Evolutionary conservation across 805 yeast genomes (phyloP).

Genomic region (Wickerhamomyces hampshirensis): DNA sequence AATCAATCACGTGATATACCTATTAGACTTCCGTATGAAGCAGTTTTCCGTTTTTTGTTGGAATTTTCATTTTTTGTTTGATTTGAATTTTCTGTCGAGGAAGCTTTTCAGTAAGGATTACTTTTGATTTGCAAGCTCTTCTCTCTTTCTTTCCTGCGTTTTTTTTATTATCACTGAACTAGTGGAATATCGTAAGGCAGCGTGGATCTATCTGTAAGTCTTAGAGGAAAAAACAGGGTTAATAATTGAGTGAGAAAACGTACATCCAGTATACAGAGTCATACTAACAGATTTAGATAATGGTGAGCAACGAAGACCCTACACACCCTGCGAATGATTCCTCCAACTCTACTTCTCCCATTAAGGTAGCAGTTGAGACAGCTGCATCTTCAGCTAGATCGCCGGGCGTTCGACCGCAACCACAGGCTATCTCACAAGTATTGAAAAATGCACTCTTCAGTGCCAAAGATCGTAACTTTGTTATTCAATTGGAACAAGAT

Average conservation of each 20-base stretch:
- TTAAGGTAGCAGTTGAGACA: background rate
- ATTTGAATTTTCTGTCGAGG: background rate
- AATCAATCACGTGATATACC: background rate
- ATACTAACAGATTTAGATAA: no score
- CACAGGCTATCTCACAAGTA: constrained; percentile 20
- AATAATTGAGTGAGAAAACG: no score
- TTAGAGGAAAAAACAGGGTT: no score
- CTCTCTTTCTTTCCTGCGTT: no score
- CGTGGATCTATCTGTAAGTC: no score
- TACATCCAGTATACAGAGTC: no score
- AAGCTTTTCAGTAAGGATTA: no score
- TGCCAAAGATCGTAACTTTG: constrained; percentile 44
- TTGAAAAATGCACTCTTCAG: constrained; percentile 37
- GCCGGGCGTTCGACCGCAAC: constrained; percentile 4
- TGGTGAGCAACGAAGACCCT: background rate
- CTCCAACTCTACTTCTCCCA: no score
- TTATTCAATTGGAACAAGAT: constrained; percentile 44
- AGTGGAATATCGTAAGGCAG: no score
- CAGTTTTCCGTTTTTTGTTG: background rate
- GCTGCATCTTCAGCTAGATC: background rate
- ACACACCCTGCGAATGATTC: no score
- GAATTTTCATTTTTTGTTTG: background rate
- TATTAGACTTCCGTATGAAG: background rate
- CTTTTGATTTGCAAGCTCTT: no score
- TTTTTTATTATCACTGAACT: no score